Conservation (phyloP, 768 basidiomycete species). For the Nidula microcarpa region DNA sequence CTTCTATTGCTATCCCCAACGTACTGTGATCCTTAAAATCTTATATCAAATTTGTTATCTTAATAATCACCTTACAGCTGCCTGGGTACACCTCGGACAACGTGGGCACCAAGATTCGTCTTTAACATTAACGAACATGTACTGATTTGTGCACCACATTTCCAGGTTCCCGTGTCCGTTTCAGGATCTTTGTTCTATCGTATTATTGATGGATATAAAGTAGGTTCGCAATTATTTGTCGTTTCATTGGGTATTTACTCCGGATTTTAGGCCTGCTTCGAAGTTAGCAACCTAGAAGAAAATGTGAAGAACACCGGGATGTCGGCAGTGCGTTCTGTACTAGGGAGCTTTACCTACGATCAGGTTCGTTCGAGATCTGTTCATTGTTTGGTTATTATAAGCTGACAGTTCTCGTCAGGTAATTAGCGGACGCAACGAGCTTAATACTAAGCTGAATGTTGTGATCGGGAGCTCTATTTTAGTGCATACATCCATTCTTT, state of each 20-base stretch:
- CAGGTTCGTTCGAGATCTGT: constrained; percentile 22
- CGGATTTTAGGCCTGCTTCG: constrained; percentile 38
- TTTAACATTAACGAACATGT: not conserved
- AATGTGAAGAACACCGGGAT: constrained; percentile 53
- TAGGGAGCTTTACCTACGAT: constrained; percentile 48
- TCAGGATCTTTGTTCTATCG: constrained; percentile 56
- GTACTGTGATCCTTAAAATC: constrained; percentile 15
- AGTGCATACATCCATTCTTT: constrained; percentile 16
- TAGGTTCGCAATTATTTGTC: constrained; percentile 1
- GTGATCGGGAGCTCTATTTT: constrained; percentile 48
- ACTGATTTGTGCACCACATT: not conserved
- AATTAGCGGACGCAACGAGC: constrained; percentile 50
- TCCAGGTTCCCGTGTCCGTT: constrained; percentile 45
- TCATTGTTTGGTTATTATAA: too few relatives aligned
- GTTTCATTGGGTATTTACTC: not conserved
- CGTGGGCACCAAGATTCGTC: constrained; percentile 6
- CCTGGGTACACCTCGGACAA: constrained; percentile 31
- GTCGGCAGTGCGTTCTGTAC: constrained; percentile 50
- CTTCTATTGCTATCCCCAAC: constrained; percentile 41
- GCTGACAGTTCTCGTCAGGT: constrained; percentile 22
- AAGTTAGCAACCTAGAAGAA: constrained; percentile 41
- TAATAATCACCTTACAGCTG: constrained; percentile 11
- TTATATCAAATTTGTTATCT: not conserved
- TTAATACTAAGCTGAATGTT: constrained; percentile 42
- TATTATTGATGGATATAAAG: constrained; percentile 47